Base-by-base conservation (phyloP, 1,139 yeast species). In the Candida pseudocylindracea region DNA sequence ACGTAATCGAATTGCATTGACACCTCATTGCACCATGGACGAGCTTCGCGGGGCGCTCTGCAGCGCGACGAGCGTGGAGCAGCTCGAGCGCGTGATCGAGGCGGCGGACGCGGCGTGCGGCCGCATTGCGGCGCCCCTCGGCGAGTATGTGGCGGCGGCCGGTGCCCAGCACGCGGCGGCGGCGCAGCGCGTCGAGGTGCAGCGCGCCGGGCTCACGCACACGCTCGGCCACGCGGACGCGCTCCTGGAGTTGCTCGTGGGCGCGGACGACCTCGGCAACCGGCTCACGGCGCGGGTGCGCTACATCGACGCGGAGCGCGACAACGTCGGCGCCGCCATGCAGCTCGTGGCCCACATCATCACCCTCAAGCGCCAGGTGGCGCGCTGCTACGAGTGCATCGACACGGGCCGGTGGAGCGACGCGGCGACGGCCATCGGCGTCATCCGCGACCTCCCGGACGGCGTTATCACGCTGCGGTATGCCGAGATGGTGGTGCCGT, bases 401-500 rank as follows among this genome's bases (percentile, higher is more conserved):
- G 71, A 72, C 39, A 61, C 66, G 37, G 52, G 68, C 36, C 67
- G 79, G 47, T 73, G 91, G 81, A 69, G 65, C 36, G 45, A 63
- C 33, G 88, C 92, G 1, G 83, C 93, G 1, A 54, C 55, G 34
- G 66, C 79, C 31, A 70, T 81, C 9, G 46, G 58, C 36, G 50
- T 54, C 13, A 57, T 62, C 25, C 70, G 71, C 8, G 54, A 66
- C 15, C 44, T 55, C 25, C 51, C 79, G 27, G 80, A 92, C 0
- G 38, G 41, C 4, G 40, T 49, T 1, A 47, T 78, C 15, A 56
- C 63, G 9, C 41, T 50, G 10, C 57, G 64, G 36, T 83, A 74
- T 50, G 88, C 93, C 2, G 65, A 72, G 33, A 70, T 64, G 32
- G 80, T 79, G 44, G 88, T 88, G n/a, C 98, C 99, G 0, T 72